phyloP scores from a whole-genome alignment of 495 filamentous ascomycete genomes.

The Hapsidospora chrysogenum region DNA sequence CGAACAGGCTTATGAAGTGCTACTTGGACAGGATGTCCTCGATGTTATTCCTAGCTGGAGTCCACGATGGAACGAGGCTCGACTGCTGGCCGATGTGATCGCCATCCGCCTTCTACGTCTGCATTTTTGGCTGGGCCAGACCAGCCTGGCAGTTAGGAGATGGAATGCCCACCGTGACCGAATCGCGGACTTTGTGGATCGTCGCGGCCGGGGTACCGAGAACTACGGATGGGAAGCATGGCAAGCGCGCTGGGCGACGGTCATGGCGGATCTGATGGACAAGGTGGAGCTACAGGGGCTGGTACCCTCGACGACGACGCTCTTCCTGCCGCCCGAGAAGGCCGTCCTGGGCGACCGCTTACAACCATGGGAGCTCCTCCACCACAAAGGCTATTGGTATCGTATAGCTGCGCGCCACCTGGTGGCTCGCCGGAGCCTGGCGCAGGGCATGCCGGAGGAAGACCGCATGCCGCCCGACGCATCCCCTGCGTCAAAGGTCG shows the following conservation, averaged over 20 bases:
- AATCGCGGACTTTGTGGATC: constrained; percentile 58
- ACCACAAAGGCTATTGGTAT: constrained; percentile 83
- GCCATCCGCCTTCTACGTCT: constrained; percentile 67
- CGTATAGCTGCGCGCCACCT: constrained; percentile 50
- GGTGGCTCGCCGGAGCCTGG: constrained; percentile 39
- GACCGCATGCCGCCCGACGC: constrained; percentile 51
- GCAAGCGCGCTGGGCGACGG: constrained; percentile 65
- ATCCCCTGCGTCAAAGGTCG: constrained; percentile 50
- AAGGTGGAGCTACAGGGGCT: constrained; percentile 35
- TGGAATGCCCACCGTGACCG: constrained; percentile 60
- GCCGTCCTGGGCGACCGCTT: constrained; percentile 45
- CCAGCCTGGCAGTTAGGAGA: constrained; percentile 53
- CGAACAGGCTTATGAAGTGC: constrained; percentile 64
- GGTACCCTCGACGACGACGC: constrained; percentile 11
- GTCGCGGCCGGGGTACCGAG: constrained; percentile 62
- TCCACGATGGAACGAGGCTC: constrained; percentile 70
- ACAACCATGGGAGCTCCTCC: constrained; percentile 62
- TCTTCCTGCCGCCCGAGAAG: constrained; percentile 55
- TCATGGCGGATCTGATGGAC: constrained; percentile 68
- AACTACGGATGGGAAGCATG: constrained; percentile 82
- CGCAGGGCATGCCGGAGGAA: constrained; percentile 53
- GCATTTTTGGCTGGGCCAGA: constrained; percentile 56
- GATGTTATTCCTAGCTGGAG: constrained; percentile 78
- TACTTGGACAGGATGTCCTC: constrained; percentile 67
- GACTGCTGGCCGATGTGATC: constrained; percentile 62